phyloP scores from a whole-genome alignment of 192 early-diverging fungal species.

The Geosiphon pyriformis region DNA sequence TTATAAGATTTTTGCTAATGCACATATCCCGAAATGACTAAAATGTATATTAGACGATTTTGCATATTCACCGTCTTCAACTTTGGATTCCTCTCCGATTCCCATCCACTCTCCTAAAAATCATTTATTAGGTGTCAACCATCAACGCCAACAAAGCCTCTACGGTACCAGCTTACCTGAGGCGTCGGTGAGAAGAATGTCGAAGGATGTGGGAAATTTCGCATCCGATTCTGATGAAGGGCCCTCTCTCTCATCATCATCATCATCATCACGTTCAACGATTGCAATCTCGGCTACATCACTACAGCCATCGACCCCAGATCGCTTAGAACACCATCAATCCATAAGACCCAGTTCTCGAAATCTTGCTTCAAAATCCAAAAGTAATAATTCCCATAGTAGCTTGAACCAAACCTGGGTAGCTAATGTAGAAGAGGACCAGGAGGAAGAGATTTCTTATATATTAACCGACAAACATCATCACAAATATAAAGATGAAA shows the following conservation, averaged over 20 bases:
- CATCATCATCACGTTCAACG: background rate
- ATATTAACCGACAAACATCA: no score
- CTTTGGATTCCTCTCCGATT: background rate
- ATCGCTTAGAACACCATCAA: background rate
- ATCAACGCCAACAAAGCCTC: background rate
- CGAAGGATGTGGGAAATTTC: background rate
- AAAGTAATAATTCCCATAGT: conserved; percentile 9
- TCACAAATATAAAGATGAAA: no score
- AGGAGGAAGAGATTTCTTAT: no score
- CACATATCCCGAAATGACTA: no score
- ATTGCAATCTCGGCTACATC: background rate
- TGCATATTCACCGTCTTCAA: background rate
- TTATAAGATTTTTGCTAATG: no score
- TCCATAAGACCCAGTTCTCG: background rate
- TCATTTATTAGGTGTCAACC: background rate
- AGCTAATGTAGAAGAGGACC: background rate
- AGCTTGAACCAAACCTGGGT: background rate
- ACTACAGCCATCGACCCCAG: background rate
- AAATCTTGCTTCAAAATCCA: background rate
- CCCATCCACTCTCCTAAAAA: background rate
- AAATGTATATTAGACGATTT: background rate
- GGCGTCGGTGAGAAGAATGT: background rate
- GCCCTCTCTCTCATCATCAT: conserved; percentile 1
- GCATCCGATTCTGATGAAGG: background rate
- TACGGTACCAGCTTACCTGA: conserved; percentile 1